A percentile compares a stretch with the other conserved stretches of the same genome.
phyloP scores from a whole-genome alignment of 208 protist species.

The Acanthamoeba sp. region DNA sequence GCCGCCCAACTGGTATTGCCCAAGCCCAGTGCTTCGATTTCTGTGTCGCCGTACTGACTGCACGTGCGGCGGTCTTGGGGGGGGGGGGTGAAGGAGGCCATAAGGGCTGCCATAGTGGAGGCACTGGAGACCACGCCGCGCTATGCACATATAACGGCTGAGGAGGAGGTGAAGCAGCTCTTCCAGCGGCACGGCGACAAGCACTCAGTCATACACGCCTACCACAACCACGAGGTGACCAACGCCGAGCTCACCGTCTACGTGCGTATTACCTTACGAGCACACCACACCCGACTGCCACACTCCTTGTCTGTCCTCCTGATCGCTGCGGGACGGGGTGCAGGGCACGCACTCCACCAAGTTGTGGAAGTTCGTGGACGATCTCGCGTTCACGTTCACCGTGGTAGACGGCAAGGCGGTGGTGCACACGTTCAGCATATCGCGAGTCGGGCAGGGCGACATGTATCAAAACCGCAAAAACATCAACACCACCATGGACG shows the following conservation, averaged over 20 bases:
- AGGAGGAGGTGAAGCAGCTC: background rate
- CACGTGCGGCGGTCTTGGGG: background rate
- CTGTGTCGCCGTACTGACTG: background rate
- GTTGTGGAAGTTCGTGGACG: constrained; percentile 29
- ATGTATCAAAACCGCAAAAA: constrained; percentile 9
- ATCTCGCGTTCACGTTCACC: constrained; percentile 51
- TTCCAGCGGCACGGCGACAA: constrained; percentile 15
- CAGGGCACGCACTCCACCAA: constrained; percentile 17
- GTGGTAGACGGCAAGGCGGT: background rate
- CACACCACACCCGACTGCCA: background rate
- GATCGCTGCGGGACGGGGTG: background rate
- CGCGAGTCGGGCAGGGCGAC: constrained; percentile 18
- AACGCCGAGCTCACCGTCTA: constrained; percentile 39
- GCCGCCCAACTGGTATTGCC: background rate
- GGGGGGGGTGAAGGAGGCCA: background rate
- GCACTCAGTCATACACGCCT: constrained; percentile 58
- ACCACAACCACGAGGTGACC: constrained; percentile 8
- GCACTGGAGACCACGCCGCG: background rate
- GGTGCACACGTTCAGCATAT: constrained; percentile 2
- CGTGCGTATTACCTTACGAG: background rate
- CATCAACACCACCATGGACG: background rate
- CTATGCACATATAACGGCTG: background rate
- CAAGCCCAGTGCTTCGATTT: background rate
- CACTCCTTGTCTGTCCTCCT: background rate
- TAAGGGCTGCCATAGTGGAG: background rate